phyloP scores from a whole-genome alignment of 1,139 yeast genomes.

The Yamadazyma membranifaciens region DNA sequence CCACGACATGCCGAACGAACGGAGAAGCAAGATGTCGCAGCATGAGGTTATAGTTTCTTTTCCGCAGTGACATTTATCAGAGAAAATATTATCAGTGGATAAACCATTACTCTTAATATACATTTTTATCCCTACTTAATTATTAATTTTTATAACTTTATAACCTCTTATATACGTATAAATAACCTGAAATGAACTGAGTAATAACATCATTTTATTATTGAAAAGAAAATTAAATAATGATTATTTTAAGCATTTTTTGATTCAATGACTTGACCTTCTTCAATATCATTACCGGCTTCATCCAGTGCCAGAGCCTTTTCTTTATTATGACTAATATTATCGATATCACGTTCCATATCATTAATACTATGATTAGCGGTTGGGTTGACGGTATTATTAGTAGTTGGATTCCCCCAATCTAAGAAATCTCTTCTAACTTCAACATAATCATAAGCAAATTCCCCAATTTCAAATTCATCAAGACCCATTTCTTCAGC shows the following conservation, averaged over 20 bases:
- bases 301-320: slow-evolving; percentile 3
- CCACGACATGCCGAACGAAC: slow-evolving; percentile 15
- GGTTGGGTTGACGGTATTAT: neutral
- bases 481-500: slow-evolving; percentile 91
- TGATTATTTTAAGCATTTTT: slow-evolving; percentile 1
- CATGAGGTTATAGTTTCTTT: neutral
- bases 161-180: no score
- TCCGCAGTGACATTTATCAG: neutral
- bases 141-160: no score
- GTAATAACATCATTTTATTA: no score
- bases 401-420: slow-evolving; percentile 33
- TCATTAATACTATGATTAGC: neutral
- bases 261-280: slow-evolving; percentile 6
- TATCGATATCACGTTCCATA: neutral
- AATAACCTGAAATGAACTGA: no score
- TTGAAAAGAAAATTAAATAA: neutral
- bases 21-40: slow-evolving; percentile 8
- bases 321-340: slow-evolving; percentile 1
- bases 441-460: slow-evolving; percentile 97
- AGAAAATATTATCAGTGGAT: neutral
- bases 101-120: slow-evolving; percentile 1
- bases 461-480: slow-evolving; percentile 97
- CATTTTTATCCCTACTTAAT: neutral
- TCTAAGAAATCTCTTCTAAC: slow-evolving; percentile 90
- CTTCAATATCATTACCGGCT: slow-evolving; percentile 3